These are phyloP conservation scores for Botrytis pseudocinerea DNA, from an alignment of 2,329 filamentous ascomycete species.

Conservation along the genomic window DNA sequence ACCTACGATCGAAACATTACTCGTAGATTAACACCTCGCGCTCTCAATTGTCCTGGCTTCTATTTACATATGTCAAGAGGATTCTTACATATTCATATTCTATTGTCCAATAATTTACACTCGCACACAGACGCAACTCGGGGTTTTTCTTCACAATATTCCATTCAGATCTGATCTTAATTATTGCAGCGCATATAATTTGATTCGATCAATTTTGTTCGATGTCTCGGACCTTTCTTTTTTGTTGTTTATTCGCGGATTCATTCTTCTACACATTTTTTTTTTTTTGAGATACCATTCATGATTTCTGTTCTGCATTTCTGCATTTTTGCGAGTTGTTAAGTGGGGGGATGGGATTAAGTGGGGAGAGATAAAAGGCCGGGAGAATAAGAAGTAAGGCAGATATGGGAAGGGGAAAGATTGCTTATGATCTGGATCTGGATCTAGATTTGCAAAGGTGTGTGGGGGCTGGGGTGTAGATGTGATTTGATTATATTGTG, in stretches of 20 bases:
- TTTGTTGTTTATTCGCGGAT: not conserved
- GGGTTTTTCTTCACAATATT: not conserved
- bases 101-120: slow-evolving; percentile 15
- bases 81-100: not conserved
- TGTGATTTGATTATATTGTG: not conserved
- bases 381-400: not conserved
- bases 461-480: not conserved
- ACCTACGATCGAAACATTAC: not conserved
- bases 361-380: not conserved
- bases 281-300: slow-evolving; percentile 24
- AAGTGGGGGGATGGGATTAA: not conserved
- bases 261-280: not conserved
- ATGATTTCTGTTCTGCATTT: slow-evolving; percentile 17
- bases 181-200: slow-evolving; percentile 22
- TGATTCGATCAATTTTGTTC: not conserved
- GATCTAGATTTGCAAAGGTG: not conserved
- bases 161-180: not conserved
- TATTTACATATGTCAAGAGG: not conserved
- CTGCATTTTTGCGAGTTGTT: not conserved
- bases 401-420: not conserved
- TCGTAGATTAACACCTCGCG: too few relatives aligned
- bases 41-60: not conserved
- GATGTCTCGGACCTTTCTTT: not conserved
- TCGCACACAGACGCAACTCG: not conserved
- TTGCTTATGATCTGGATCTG: not conserved